These are phyloP conservation scores for Alisma plantagoaquatica DNA, from an alignment of 106 monocot species.

Conservation along the genomic window DNA sequence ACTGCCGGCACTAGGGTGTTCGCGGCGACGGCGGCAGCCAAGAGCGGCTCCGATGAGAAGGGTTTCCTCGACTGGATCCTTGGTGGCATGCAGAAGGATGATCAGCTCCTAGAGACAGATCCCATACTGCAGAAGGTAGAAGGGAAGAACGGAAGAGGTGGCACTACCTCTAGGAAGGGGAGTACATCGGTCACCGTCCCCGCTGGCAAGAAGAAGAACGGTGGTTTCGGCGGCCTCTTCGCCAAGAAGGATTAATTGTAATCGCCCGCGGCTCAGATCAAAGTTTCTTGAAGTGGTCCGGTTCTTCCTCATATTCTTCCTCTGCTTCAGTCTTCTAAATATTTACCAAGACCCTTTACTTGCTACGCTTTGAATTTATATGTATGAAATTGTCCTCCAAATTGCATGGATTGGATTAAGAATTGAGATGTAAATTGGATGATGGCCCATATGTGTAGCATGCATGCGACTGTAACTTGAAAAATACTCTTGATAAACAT, in stretches of 20 bases:
- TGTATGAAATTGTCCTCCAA: too few species aligned
- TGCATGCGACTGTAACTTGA: too few species aligned
- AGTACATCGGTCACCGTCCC: slow-evolving; percentile 32
- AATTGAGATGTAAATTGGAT: too few species aligned
- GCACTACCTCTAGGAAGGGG: background rate
- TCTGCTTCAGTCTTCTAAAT: background rate
- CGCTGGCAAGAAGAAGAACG: slow-evolving; percentile 17
- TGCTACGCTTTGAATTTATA: too few species aligned
- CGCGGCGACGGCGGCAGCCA: slow-evolving; percentile 8
- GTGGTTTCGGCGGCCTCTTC: slow-evolving; percentile 39
- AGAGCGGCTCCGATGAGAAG: slow-evolving; percentile 24
- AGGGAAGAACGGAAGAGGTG: slow-evolving; percentile 26
- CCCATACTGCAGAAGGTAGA: slow-evolving; percentile 43
- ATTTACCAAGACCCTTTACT: too few species aligned
- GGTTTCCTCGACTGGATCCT: slow-evolving; percentile 37
- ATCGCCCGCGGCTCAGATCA: background rate
- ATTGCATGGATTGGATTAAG: too few species aligned
- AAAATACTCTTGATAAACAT: too few species aligned
- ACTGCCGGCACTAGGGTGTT: slow-evolving; percentile 10
- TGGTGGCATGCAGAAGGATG: slow-evolving; percentile 34
- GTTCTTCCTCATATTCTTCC: background rate
- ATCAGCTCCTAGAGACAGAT: slow-evolving; percentile 43
- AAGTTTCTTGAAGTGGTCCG: background rate
- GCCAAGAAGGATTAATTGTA: slow-evolving; percentile 26
- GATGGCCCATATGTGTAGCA: too few species aligned